Base-by-base conservation (phyloP, 2,329 filamentous ascomycete species). In the Aspergillus pseudotamarii region DNA sequence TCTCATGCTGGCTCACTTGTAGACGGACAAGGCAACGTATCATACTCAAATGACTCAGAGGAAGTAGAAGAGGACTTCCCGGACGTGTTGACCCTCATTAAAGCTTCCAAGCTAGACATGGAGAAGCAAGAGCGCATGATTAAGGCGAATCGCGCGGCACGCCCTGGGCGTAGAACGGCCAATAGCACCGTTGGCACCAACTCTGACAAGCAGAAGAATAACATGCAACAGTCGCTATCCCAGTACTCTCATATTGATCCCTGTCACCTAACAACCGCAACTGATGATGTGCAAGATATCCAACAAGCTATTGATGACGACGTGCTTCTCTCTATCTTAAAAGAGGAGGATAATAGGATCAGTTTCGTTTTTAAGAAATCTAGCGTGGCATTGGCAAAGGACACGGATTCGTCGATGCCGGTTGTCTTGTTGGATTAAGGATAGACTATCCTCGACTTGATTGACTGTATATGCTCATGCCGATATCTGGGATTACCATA, bases 161-260 rank as follows among this genome's bases (percentile, higher is more conserved):
- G 50, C 34, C 8, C 36, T 16, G 34, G 50, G 36, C 34, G 30
- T 32, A 62, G 26, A 61, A 59, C 6, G 46, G 53, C 41, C 14
- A 48, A 41, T 1, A 50, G 53, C 30, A 11, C n/a, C 9, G 19
- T 23, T 23, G 16, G 6, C 6, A 57, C 46, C 51, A 58, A 65
- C 60, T 41, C 60, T 19, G 68, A 56, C 10, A 69, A 67, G n/a
- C 69, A 72, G 41, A 73, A 74, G 28, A 68, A 74, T n/a, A 76
- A 75, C 46, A 80, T 82, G 70, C 76, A 79, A 50, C 74, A 78
- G 50, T 81, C 77, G 45, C 72, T 82, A 26, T 76, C 81, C 48
- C 76, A 79, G 30, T 82, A 81, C 65, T 64, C 72, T 14, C 80
- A 82, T 60, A 76, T 82, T 30, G 76, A 82, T 57, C 78, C 80